Conservation (phyloP, 1,284 basidiomycete genomes). For the Moesziomyces sp. region DNA sequence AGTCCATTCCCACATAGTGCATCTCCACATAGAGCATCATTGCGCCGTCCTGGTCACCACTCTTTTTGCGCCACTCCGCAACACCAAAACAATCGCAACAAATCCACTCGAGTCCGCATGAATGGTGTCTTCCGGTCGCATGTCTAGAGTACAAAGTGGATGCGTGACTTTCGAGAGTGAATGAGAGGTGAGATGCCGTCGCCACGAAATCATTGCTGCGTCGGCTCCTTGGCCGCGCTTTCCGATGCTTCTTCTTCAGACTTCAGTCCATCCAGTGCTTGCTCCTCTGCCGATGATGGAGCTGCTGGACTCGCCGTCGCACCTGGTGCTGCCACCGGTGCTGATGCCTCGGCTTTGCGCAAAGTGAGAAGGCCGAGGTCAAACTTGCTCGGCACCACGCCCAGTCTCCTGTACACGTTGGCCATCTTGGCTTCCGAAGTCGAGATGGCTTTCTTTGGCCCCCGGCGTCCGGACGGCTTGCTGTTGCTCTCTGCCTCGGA, state of each 20-base stretch:
- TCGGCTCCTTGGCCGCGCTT: too few relatives aligned
- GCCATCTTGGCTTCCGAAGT: slow-evolving; percentile 58
- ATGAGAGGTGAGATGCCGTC: not conserved
- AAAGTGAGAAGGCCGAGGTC: slow-evolving; percentile 34
- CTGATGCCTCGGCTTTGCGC: not conserved
- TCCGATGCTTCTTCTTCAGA: too few relatives aligned
- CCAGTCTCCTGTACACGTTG: slow-evolving; percentile 51
- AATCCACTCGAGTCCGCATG: not conserved
- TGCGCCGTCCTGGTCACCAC: not conserved
- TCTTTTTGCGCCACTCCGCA: not conserved
- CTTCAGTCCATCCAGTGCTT: too few relatives aligned
- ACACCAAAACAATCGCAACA: not conserved
- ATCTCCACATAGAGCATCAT: slow-evolving; percentile 3
- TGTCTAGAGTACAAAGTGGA: slow-evolving; percentile 18
- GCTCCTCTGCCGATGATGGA: too few relatives aligned
- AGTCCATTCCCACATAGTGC: slow-evolving; percentile 9
- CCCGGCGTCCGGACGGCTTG: not conserved
- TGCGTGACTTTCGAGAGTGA: not conserved
- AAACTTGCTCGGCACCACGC: slow-evolving; percentile 45
- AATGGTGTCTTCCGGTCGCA: slow-evolving; percentile 2
- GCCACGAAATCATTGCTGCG: too few relatives aligned
- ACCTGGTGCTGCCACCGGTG: too few relatives aligned
- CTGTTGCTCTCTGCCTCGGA: slow-evolving; percentile 1
- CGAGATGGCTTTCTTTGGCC: slow-evolving; percentile 24
- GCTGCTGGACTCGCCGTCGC: too few relatives aligned